Evolutionary conservation across 257 asterid genomes (phyloP), one percentile per base, ranked within the genome.

Genomic region (Forsythia viridissima): DNA sequence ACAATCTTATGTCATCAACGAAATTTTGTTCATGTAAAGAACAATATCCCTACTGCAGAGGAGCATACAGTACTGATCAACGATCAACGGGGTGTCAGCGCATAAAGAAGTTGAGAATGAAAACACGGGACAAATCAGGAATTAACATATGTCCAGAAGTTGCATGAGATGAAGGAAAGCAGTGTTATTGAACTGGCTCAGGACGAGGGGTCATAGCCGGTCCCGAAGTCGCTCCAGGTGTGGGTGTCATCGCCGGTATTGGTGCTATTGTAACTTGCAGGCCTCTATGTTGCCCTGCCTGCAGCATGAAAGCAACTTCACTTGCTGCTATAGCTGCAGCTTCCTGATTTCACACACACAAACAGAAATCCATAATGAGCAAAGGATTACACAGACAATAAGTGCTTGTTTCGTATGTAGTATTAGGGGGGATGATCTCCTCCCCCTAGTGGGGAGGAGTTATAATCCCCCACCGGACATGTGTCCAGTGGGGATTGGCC

Each of bases 261-360:
- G 86, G 83, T 6, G 80, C 83, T 16, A 85, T 72, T 71, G 85
- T 76, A 34, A 82, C 85, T 48, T 85, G 91, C 78, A 83, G 76
- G 20, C 91, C 85, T 76, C 89, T 82, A 36, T 59, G 89, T 38
- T 84, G 89, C 69, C 88, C 88, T 11, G 89, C 81, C 81, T 83
- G 86, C 65, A 85, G 73, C 83, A 87, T 74, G 76, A 85, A 87
- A 66, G 89, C 89, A 74, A 87, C 89, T 78, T 87, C 89, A 4
- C 88, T 85, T 38, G 91, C 88, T 43, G 89, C 82, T 34, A 81
- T 36, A 5, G 85, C 80, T 30, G 89, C 87, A 20, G 87, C 89
- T 81, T 87, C 91, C 91, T 87, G 86, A 18, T 73, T 78, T 63
- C 30, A 8, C 40, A 4, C 59, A 67, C 52, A 73, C 0, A 40